Evolutionary conservation across 2,329 filamentous ascomycete genomes (phyloP).

Genomic region (Phoma sp.): DNA sequence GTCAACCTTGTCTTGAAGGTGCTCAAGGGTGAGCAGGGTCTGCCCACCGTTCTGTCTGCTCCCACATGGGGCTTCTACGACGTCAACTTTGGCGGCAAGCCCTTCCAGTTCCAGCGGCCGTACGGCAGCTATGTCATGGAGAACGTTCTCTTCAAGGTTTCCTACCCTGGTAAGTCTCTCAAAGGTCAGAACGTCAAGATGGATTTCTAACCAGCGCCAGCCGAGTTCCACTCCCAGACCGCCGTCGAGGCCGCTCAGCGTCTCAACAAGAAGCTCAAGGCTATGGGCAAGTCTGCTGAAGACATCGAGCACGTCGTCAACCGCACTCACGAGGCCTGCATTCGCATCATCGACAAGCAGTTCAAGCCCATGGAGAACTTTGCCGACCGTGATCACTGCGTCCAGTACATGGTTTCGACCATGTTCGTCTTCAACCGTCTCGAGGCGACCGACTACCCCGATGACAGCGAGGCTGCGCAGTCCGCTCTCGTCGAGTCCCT

Average conservation of each 20-base stretch:
- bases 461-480: slow-evolving; percentile 89
- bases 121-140: slow-evolving; percentile 99
- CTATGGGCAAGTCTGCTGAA: slow-evolving; percentile 84
- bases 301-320: slow-evolving; percentile 91
- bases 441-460: slow-evolving; percentile 89
- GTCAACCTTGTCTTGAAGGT: slow-evolving; percentile 93
- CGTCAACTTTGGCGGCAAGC: slow-evolving; percentile 91
- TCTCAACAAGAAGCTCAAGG: slow-evolving; percentile 81
- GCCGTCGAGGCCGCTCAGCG: slow-evolving; percentile 93
- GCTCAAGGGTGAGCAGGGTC: slow-evolving; percentile 84
- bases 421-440: slow-evolving; percentile 97
- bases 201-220: slow-evolving; percentile 47
- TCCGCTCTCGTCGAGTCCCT: slow-evolving; percentile 89
- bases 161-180: slow-evolving; percentile 77
- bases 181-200: neutral
- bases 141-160: slow-evolving; percentile 99
- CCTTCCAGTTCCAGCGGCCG: slow-evolving; percentile 89
- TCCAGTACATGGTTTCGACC: slow-evolving; percentile 95
- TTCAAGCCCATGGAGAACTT: slow-evolving; percentile 99
- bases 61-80: slow-evolving; percentile 99
- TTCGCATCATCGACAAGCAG: slow-evolving; percentile 99
- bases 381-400: slow-evolving; percentile 98
- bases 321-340: slow-evolving; percentile 96
- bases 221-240: slow-evolving; percentile 98
- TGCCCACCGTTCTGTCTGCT: slow-evolving; percentile 91